Percentiles rank a stretch among this genome's conserved stretches.
Conservation (phyloP, 2,329 filamentous ascomycete species). For the Trichoderma koningii region DNA sequence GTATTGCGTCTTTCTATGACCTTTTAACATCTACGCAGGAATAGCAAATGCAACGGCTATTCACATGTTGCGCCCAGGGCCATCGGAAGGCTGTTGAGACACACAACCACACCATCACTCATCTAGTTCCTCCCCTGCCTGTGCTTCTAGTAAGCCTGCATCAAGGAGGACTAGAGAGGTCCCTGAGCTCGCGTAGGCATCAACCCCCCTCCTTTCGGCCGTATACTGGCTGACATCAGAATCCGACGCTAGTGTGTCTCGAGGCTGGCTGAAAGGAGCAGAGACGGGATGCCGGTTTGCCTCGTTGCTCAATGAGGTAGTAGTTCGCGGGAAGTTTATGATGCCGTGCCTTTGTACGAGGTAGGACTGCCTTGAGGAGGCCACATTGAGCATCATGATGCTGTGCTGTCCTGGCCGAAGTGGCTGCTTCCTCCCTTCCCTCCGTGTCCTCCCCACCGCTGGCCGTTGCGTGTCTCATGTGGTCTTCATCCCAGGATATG, state of each 20-base stretch:
- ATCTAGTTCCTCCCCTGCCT: neutral
- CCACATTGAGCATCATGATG: conserved; percentile 1
- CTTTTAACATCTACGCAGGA: neutral
- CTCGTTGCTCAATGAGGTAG: neutral
- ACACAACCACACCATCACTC: neutral
- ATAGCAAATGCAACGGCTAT: neutral
- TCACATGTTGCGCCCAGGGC: neutral
- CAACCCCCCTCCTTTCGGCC: neutral
- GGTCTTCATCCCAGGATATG: neutral
- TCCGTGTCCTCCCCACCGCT: neutral
- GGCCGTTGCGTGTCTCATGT: conserved; percentile 1
- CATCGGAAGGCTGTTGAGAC: neutral
- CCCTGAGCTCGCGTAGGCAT: neutral
- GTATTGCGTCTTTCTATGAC: no score
- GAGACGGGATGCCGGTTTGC: neutral
- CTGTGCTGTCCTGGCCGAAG: neutral
- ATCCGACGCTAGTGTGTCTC: conserved; percentile 9
- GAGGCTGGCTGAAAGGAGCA: conserved; percentile 1
- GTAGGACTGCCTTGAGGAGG: neutral
- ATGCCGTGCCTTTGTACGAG: neutral
- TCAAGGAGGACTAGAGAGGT: neutral
- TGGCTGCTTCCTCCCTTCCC: neutral
- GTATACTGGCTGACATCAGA: conserved; percentile 16
- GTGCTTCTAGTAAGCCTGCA: conserved; percentile 20
- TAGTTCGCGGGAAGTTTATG: neutral